phyloP scores from a whole-genome alignment of 2,329 filamentous ascomycete species.

The Fusarium pilosicola region DNA sequence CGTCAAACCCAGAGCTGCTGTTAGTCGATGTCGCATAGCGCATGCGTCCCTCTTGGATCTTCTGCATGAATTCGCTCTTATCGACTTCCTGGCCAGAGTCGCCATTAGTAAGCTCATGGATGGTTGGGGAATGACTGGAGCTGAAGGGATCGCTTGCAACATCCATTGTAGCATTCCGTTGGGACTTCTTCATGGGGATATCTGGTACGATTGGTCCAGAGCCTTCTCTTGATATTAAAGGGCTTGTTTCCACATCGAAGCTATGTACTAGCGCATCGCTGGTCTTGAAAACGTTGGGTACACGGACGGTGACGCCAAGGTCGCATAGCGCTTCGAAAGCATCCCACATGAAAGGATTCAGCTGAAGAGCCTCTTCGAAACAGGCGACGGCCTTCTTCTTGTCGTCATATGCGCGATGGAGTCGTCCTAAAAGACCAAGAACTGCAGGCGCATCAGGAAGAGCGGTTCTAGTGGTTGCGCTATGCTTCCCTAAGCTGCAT shows the following conservation, averaged over 20 bases:
- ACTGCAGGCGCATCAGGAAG: conserved; percentile 86
- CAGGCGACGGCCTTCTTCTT: conserved; percentile 84
- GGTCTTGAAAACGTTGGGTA: conserved; percentile 86
- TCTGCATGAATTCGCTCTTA: conserved; percentile 66
- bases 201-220: conserved; percentile 51
- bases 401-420: conserved; percentile 84
- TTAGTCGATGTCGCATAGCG: conserved; percentile 54
- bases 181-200: conserved; percentile 54
- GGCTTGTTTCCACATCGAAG: conserved; percentile 53
- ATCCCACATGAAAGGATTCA: conserved; percentile 98
- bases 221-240: conserved; percentile 51
- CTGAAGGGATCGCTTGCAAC: conserved; percentile 63
- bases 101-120: conserved; percentile 55
- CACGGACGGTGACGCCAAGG: conserved; percentile 81
- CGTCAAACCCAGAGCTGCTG: conserved; percentile 59
- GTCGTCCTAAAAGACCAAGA: conserved; percentile 85
- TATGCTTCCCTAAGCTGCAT: conserved; percentile 85
- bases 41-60: conserved; percentile 63
- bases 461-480: conserved; percentile 76
- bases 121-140: conserved; percentile 52
- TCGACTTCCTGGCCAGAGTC: conserved; percentile 54
- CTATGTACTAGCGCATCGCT: conserved; percentile 64
- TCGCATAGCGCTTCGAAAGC: conserved; percentile 91
- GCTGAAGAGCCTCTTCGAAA: conserved; percentile 88
- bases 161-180: conserved; percentile 53